These are phyloP conservation scores for Angomonas ambiguus DNA, from an alignment of 208 protist species.

Conservation along the genomic window DNA sequence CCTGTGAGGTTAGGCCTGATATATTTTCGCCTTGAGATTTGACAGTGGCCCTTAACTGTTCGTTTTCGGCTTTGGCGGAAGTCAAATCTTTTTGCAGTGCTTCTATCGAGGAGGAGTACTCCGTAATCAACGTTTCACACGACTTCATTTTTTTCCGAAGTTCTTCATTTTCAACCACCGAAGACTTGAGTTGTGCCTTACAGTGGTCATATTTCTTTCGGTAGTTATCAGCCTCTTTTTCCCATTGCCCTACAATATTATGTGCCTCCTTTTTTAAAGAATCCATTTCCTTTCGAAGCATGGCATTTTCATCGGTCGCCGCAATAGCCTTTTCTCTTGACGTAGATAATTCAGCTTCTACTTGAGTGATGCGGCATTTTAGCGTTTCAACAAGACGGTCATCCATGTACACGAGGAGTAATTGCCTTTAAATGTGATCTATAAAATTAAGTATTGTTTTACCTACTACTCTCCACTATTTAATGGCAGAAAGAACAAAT, in stretches of 20 bases:
- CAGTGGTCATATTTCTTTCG: constrained; percentile 11
- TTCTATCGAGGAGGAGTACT: constrained; percentile 19
- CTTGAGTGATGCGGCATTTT: constrained; percentile 63
- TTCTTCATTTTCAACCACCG: not conserved
- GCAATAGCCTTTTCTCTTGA: constrained; percentile 23
- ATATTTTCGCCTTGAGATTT: constrained; percentile 9
- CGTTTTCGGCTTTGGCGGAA: constrained; percentile 7
- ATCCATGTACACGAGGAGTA: no score
- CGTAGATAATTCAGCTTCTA: constrained; percentile 49
- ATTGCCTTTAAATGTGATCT: no score
- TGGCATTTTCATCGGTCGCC: constrained; percentile 24
- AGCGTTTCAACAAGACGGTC: constrained; percentile 54
- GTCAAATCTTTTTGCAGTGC: constrained; percentile 18
- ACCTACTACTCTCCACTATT: no score
- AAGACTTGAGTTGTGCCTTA: constrained; percentile 7
- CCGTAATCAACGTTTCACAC: not conserved
- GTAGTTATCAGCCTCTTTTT: constrained; percentile 41
- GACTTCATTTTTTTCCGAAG: constrained; percentile 4
- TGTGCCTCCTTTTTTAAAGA: constrained; percentile 57
- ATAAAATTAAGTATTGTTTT: no score
- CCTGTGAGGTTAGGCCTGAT: constrained; percentile 18
- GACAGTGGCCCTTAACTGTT: constrained; percentile 15
- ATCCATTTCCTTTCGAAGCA: constrained; percentile 44
- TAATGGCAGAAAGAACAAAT: not conserved
- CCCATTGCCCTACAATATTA: constrained; percentile 72